Percentiles rank a stretch among this genome's conserved stretches.
These are phyloP conservation scores for Tuber melanosporum DNA, from an alignment of 495 filamentous ascomycete genomes.

Conservation along the genomic window DNA sequence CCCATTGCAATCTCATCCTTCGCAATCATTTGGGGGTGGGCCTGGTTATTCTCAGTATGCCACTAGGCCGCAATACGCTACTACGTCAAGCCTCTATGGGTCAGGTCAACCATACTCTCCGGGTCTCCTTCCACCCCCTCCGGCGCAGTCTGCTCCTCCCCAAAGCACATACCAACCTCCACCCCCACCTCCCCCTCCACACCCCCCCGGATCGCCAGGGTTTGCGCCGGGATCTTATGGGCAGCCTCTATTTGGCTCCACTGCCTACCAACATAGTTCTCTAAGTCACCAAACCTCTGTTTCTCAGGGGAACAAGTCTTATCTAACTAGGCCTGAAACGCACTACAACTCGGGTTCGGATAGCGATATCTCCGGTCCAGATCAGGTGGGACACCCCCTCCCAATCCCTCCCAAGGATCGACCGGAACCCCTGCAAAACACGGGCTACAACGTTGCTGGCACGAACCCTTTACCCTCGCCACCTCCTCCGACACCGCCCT, in stretches of 20 bases:
- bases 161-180: slow-evolving; percentile 38
- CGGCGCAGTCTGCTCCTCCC: slow-evolving; percentile 33
- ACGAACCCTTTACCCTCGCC: slow-evolving; percentile 37
- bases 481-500: slow-evolving; percentile 49
- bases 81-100: slow-evolving; percentile 27
- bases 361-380: slow-evolving; percentile 36
- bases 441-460: slow-evolving; percentile 16
- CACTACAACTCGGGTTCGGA: slow-evolving; percentile 41
- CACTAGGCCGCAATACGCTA: slow-evolving; percentile 33
- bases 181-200: slow-evolving; percentile 37
- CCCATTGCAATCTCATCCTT: slow-evolving; percentile 17
- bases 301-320: slow-evolving; percentile 21
- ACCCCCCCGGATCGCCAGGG: slow-evolving; percentile 37
- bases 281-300: background rate
- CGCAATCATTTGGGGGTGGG: slow-evolving; percentile 10
- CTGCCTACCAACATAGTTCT: slow-evolving; percentile 16
- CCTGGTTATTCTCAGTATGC: slow-evolving; percentile 35
- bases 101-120: slow-evolving; percentile 37
- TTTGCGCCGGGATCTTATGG: slow-evolving; percentile 31
- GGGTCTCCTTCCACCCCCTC: slow-evolving; percentile 33
- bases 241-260: slow-evolving; percentile 19
- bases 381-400: slow-evolving; percentile 32
- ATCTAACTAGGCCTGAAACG: slow-evolving; percentile 36
- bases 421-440: slow-evolving; percentile 15
- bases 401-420: slow-evolving; percentile 39